These are phyloP conservation scores for Austropuccinia psidii DNA, from an alignment of 1,284 basidiomycete genomes.

Conservation along the genomic window DNA sequence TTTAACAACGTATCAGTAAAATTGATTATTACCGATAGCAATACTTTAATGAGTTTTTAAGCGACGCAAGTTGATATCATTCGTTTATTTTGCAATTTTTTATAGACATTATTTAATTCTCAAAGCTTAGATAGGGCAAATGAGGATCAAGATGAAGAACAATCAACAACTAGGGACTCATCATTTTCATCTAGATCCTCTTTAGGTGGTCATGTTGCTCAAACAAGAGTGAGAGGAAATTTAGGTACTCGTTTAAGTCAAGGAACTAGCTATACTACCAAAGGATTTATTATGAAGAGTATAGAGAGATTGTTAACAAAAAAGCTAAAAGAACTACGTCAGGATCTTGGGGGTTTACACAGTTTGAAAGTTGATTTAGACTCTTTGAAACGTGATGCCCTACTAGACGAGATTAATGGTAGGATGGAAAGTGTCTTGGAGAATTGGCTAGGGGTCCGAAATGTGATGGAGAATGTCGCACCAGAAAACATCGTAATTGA, in stretches of 20 bases:
- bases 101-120: not conserved
- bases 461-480: not conserved
- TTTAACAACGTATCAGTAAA: too few species aligned
- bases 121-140: not conserved
- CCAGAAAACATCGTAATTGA: not conserved
- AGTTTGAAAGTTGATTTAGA: constrained; percentile 34
- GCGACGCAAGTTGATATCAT: not conserved
- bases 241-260: not conserved
- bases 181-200: not conserved
- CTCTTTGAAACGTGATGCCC: constrained; percentile 29
- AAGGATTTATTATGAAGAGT: not conserved
- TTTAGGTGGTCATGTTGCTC: not conserved
- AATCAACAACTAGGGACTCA: not conserved
- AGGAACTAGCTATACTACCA: not conserved
- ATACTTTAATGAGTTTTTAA: not conserved
- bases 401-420: constrained; percentile 23
- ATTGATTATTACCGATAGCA: too few species aligned
- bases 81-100: not conserved
- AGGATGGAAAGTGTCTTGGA: constrained; percentile 15
- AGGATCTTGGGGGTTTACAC: constrained; percentile 20
- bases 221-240: not conserved
- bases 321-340: constrained; percentile 21
- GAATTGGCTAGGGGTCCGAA: not conserved
- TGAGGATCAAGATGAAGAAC: constrained; percentile 18
- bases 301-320: constrained; percentile 13